Percentiles rank a stretch among this genome's conserved stretches.
These are phyloP conservation scores for Citrus medica DNA, from an alignment of 345 rosid genomes.

Conservation along the genomic window DNA sequence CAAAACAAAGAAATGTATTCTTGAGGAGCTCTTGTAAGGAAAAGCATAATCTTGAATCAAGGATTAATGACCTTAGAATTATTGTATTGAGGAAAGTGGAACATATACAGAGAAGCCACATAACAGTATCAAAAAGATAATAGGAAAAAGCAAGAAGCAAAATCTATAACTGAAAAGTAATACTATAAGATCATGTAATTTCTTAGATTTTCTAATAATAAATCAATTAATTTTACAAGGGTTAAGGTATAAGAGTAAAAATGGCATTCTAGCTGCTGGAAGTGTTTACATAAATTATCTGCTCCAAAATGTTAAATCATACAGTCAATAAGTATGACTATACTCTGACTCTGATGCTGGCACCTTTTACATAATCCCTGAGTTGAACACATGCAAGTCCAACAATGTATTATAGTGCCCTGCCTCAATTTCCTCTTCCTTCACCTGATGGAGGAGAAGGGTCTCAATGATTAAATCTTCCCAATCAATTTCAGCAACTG, in stretches of 20 bases:
- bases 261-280: neutral
- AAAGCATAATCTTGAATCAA: neutral
- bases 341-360: neutral
- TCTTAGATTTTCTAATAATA: neutral
- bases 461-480: slow-evolving; percentile 86
- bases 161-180: neutral
- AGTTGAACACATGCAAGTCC: slow-evolving; percentile 63
- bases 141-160: neutral
- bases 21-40: neutral
- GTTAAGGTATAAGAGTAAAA: neutral
- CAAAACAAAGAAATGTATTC: neutral
- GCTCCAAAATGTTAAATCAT: neutral
- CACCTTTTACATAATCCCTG: slow-evolving; percentile 31
- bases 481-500: slow-evolving; percentile 53
- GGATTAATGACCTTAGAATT: neutral
- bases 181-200: neutral
- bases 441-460: slow-evolving; percentile 63
- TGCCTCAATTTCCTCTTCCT: slow-evolving; percentile 74
- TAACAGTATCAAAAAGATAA: neutral
- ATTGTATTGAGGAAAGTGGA: neutral
- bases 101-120: neutral
- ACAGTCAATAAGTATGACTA: neutral
- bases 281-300: neutral
- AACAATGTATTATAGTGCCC: slow-evolving; percentile 73
- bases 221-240: neutral